Conservation (phyloP, 768 basidiomycete species). For the Leucocoprinus birnbaumii region DNA sequence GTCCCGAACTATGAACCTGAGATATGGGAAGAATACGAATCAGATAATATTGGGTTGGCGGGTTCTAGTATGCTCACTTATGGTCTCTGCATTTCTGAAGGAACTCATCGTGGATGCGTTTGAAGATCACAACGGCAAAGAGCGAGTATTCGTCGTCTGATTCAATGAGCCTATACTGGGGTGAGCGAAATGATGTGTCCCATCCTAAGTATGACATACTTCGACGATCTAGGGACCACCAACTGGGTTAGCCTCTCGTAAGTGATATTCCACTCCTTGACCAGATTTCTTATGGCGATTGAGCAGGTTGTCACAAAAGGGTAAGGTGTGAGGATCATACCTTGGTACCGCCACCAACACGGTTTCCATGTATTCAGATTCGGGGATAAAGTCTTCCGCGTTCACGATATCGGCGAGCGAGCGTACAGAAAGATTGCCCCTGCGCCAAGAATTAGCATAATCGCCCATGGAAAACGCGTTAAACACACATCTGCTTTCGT, state of each 20-base stretch:
- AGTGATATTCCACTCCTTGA: slow-evolving; percentile 85
- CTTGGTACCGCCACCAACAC: slow-evolving; percentile 91
- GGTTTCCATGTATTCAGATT: slow-evolving; percentile 94
- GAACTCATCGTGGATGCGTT: slow-evolving; percentile 89
- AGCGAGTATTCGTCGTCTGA: slow-evolving; percentile 89
- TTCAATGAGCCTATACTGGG: slow-evolving; percentile 54
- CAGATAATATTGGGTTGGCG: slow-evolving; percentile 1
- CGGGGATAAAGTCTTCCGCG: slow-evolving; percentile 75
- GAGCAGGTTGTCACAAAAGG: slow-evolving; percentile 19
- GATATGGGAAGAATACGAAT: not conserved
- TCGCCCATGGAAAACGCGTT: not conserved
- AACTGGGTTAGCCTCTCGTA: slow-evolving; percentile 87
- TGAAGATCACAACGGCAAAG: slow-evolving; percentile 86
- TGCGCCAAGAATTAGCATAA: slow-evolving; percentile 11
- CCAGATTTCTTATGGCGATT: slow-evolving; percentile 50
- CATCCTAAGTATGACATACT: slow-evolving; percentile 42
- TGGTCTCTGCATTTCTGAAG: slow-evolving; percentile 92
- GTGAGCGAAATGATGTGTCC: slow-evolving; percentile 11
- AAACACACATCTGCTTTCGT: slow-evolving; percentile 81
- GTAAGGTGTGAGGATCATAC: slow-evolving; percentile 47
- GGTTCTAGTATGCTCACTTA: slow-evolving; percentile 54
- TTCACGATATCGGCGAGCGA: slow-evolving; percentile 84
- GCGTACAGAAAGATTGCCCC: slow-evolving; percentile 89
- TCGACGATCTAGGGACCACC: slow-evolving; percentile 92
- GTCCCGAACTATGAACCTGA: slow-evolving; percentile 91